Base-by-base conservation (phyloP, 75 land plant species). In the Pseudotsuga menziesii region DNA sequence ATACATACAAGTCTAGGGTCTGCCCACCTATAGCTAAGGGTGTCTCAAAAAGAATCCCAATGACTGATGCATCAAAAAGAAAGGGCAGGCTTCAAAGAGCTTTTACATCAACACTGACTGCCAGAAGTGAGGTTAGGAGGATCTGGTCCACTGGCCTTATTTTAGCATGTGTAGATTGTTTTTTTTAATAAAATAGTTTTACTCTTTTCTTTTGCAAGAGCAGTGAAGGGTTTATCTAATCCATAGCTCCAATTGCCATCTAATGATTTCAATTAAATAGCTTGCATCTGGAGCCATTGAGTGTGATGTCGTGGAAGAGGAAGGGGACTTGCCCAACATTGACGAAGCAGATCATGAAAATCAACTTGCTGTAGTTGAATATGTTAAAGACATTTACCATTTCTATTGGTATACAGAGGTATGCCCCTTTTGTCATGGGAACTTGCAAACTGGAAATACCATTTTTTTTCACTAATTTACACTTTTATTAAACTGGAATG, bases 351-450 rank as follows among this genome's bases (percentile, higher is more conserved):
- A 94, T 80, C 69, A 75, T 5, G 75, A 62, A 61, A 91, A 91
- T 79, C 91, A 80, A 54, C 81, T 92, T 20, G 93, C 85, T 77
- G 91, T 91, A 26, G 83, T 84, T 32, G 91, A 90, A 56, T 92
- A 92, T 80, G 84, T 92, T 25, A 85, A 92, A 54, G 95, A 92
- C 60, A 90, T 92, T 57, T 91, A 91, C 75, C 74, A 81, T n/a
- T 88, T 91, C 52, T 92, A 92, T 75, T 84, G 93, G 86, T 75
- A 67, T 25, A 81, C 58, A 55, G 93, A 92, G 93, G 93, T 84
- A 41, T 22, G 4, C 16, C 20, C 15, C 16, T 69, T 69, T 41
- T 8, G 19, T 16, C 36, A 69, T 69, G 44, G 44, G 48, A 69
- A 5, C 48, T 20, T 69, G 20, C 39, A 32, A 16, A 5, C 35